Base-by-base conservation (phyloP, 1,139 yeast species). In the Saccharomyces hybrid region DNA sequence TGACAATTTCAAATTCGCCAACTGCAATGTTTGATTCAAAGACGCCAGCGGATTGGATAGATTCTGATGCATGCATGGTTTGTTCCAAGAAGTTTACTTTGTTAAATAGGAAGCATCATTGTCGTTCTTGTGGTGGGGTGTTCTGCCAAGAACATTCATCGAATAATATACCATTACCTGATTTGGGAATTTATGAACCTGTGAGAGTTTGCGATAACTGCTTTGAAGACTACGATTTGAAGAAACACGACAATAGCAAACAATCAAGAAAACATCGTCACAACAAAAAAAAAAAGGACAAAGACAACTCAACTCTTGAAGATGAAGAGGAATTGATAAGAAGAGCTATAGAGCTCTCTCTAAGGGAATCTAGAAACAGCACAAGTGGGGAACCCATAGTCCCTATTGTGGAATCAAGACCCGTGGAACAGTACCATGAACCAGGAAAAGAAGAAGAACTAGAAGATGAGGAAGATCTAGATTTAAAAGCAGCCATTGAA, bases 31-130 rank as follows among this genome's bases (percentile, higher is more conserved):
- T 91, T 54, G 98, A 93, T 67, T 81, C 96, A 1, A 87, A 84
- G 58, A 91, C 93, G 4, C 97, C 99, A 2, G 99, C 99, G 0
- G 98, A 91, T 64, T 93, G 99, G 99, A 84, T 88, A 26, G 99
- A 95, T 66, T 85, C 90, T 16, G 96, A 90, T 64, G 89, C 88
- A 11, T 93, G 99, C 70, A 91, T 95, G 98, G 83, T 88, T 57
- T 89, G 98, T 64, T 90, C 95, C 54, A 82, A 78, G 42, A 75
- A 85, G 12, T 93, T 93, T 65, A 78, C 95, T 1, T 80, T 91
- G 71, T 75, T 91, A 60, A 90, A 88, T 68, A 78, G 99, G 64
- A 90, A 93, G 68, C 99, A 93, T 70, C 99, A 93, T 71, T 93
- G 99, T 69, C 79, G 99, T 55, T 87, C 96, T 52, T 93, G 99